Evolutionary conservation across 768 basidiomycete species (phyloP).

Genomic region (Suillus spraguei): DNA sequence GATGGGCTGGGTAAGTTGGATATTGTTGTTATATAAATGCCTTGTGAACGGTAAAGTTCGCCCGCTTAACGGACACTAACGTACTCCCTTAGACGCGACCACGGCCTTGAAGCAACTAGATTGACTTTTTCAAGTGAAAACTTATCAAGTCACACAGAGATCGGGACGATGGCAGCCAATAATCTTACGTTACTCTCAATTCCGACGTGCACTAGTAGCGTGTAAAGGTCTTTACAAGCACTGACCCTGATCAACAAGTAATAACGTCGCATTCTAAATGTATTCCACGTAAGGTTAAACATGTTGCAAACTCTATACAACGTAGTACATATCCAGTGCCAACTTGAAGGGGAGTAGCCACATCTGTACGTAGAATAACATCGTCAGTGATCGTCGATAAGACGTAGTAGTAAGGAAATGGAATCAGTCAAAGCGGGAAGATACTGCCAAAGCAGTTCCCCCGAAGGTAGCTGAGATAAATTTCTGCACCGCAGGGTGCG

Average conservation of each 20-base stretch:
- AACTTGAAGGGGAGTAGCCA: not conserved
- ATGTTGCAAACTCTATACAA: too few relatives aligned
- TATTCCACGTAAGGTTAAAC: not conserved
- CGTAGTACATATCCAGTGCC: not conserved
- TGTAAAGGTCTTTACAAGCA: not conserved
- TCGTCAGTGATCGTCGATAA: slow-evolving; percentile 16
- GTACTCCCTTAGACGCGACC: not conserved
- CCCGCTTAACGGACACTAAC: not conserved
- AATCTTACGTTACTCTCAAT: not conserved
- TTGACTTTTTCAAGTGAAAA: not conserved
- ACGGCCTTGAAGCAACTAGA: not conserved
- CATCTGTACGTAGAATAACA: slow-evolving; percentile 19
- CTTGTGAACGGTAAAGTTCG: not conserved
- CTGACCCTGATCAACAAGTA: too few relatives aligned
- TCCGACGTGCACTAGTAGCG: not conserved
- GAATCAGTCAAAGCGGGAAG: slow-evolving; percentile 50
- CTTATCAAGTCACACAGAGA: not conserved
- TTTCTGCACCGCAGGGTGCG: slow-evolving; percentile 76
- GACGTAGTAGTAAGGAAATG: slow-evolving; percentile 6
- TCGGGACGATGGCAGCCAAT: not conserved
- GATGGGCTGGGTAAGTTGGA: not conserved
- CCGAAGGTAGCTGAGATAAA: slow-evolving; percentile 91
- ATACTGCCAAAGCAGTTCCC: slow-evolving; percentile 44
- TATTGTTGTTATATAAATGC: not conserved
- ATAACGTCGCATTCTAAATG: too few relatives aligned